Conservation (phyloP, 805 yeast genomes). For the Saturnispora sekii region DNA sequence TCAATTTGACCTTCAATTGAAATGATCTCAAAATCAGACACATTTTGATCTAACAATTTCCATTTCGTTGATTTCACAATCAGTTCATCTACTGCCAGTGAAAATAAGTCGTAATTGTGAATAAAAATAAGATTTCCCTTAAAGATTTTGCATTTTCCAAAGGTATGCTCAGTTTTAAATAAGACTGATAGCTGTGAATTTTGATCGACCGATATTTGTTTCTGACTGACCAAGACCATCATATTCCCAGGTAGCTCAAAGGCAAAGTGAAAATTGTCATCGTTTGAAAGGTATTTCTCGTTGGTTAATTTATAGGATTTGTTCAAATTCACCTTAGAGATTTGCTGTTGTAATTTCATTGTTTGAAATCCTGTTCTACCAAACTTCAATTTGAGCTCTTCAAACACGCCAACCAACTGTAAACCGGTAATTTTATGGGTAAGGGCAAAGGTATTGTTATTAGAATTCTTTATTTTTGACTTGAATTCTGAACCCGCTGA, state of each 20-base stretch:
- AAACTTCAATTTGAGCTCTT: constrained; percentile 6
- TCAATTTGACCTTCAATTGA: not conserved
- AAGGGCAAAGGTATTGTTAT: constrained; percentile 5
- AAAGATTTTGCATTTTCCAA: constrained; percentile 6
- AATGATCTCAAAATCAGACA: constrained; percentile 1
- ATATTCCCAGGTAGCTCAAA: not conserved
- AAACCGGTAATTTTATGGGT: constrained; percentile 6
- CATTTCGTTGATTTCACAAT: constrained; percentile 5
- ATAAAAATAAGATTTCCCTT: constrained; percentile 2
- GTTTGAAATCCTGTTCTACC: constrained; percentile 9
- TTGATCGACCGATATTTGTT: not conserved
- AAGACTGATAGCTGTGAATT: not conserved
- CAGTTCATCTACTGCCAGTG: constrained; percentile 1
- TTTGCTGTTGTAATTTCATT: constrained; percentile 8
- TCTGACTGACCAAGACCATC: not conserved
- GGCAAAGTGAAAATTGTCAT: not conserved
- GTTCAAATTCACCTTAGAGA: constrained; percentile 5
- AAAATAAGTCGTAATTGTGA: constrained; percentile 1
- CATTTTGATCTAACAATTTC: constrained; percentile 1
- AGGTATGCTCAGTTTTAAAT: constrained; percentile 5
- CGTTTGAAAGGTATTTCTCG: not conserved
- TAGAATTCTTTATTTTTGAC: constrained; percentile 5
- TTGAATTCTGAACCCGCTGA: constrained; percentile 4
- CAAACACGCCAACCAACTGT: constrained; percentile 8
- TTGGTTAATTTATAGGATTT: constrained; percentile 3